Evolutionary conservation across 805 yeast species (phyloP), one percentile per base, ranked within the genome.

Genomic region (Torulaspora microellipsoides): DNA sequence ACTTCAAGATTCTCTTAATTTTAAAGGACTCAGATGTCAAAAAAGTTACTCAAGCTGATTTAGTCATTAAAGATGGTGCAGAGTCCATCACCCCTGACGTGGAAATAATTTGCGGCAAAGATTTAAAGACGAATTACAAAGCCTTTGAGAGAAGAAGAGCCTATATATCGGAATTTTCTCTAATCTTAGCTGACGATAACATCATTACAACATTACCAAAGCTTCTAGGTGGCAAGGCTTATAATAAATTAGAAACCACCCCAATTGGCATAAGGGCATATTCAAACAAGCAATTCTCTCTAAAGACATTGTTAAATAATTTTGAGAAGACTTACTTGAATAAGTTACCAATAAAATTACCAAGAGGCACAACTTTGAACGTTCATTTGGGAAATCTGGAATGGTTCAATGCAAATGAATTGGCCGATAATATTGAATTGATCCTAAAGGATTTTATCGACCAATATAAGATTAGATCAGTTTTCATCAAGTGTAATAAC

Each of bases 111-210:
- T 76, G 93, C 5, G 82, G 83, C 43, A 72, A 78, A 36, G 84
- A 88, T 53, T 72, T 93, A 51, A 87, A 87, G 64, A 85, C 89
- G 28, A 84, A 83, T 48, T 91, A 80, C 73, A 88, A 88, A 68
- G 78, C 86, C n/a, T 93, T 70, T 57, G 97, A 93, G 66, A 82
- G 89, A 47, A 81, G 89, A 64, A 81, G 97, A 63, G 82, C 80
- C 49, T 77, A 93, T 47, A 66, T 75, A 34, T 63, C 72, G 12
- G 80, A 78, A 46, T 85, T 77, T 60, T 95, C 89, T 56, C 52
- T 88, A 48, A 86, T 93, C 64, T 61, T 93, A 34, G 82, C 87
- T 41, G 99, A 93, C 67, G 96, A 89, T 49, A 81, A 83, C 30
- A 71, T 91, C 36, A 72, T 88, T 42, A 79, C 89, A 25, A 71